Evolutionary conservation across 129 eudicot species (phyloP), one percentile per base, ranked within the genome.

Genomic region (Smallanthus sonchifolius): DNA sequence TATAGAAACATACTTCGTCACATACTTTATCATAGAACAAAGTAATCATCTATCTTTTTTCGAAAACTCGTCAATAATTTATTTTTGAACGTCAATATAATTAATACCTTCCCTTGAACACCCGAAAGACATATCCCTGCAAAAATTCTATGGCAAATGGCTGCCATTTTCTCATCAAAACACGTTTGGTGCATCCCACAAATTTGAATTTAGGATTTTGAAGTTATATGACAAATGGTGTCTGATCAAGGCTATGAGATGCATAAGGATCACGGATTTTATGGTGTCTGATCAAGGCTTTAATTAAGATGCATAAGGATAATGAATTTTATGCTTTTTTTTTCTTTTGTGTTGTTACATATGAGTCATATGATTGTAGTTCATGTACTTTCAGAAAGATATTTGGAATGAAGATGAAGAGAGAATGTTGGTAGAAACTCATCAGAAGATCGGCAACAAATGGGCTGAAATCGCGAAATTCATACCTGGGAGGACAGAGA

Each of bases 391-490:
- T 47, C 75, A 90, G 93, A 90, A 87, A 82, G 93, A 87, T 36
- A 65, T 75, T 3, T 90, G 96, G 96, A 79, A 75, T 78, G 89
- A 87, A 69, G 89, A 90, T 65, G 96, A 90, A 75, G 96, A 90
- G 80, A 83, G 71, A 61, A 57, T 81, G 80, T 61, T 90, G 75
- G 83, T 90, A 20, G 87, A 87, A 56, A 85, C 87, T 67, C 93
- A 90, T 73, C 62, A 37, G 16, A 57, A 72, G 28, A 69, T 83
- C 2, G 93, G 96, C 10, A 90, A 90, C 80, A 83, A 76, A 85
- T 90, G 96, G 96, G 91, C 93, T 17, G 89, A 87, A 79, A 90
- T 90, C 5, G 96, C 93, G 2, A 83, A 83, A 35, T 15, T 79
- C 72, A 85, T 90, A 24, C 96, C 96, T 0, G 93, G 96, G 13